A percentile compares a stretch with the other conserved stretches of the same genome.
phyloP scores from a whole-genome alignment of 345 rosid genomes.

The Corymbia maculata region DNA sequence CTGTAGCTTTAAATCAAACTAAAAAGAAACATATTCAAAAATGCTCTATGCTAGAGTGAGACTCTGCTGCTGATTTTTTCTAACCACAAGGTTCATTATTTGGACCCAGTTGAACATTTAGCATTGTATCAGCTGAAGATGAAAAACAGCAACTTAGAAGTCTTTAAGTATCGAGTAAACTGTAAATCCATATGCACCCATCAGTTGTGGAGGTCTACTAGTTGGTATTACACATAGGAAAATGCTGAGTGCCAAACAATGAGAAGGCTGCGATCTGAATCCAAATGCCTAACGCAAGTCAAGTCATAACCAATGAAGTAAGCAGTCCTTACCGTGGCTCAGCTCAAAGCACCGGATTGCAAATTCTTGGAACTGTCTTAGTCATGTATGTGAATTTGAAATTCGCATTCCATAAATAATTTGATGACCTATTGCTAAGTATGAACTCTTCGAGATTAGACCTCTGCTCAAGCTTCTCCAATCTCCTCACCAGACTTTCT shows the following conservation, averaged over 20 bases:
- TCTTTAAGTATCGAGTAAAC: not conserved
- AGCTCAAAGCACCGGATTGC: not conserved
- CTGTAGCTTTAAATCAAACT: not conserved
- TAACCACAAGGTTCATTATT: not conserved
- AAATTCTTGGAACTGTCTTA: not conserved
- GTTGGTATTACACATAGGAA: not conserved
- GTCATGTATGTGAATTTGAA: not conserved
- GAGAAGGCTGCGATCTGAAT: not conserved
- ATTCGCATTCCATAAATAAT: not conserved
- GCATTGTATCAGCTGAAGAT: not conserved
- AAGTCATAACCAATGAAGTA: not conserved
- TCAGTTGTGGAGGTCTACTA: not conserved
- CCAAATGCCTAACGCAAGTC: not conserved
- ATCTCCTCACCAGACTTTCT: not conserved
- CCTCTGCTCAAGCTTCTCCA: not conserved
- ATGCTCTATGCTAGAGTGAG: not conserved
- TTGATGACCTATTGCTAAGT: not conserved
- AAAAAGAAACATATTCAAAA: not conserved
- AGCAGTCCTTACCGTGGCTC: not conserved
- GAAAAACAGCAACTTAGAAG: not conserved
- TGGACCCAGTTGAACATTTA: not conserved
- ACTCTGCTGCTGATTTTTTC: not conserved
- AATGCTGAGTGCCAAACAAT: not conserved
- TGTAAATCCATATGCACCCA: not conserved
- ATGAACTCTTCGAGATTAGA: not conserved